These are phyloP conservation scores for Botrytis cinerea DNA, from an alignment of 2,329 filamentous ascomycete species.

Conservation along the genomic window DNA sequence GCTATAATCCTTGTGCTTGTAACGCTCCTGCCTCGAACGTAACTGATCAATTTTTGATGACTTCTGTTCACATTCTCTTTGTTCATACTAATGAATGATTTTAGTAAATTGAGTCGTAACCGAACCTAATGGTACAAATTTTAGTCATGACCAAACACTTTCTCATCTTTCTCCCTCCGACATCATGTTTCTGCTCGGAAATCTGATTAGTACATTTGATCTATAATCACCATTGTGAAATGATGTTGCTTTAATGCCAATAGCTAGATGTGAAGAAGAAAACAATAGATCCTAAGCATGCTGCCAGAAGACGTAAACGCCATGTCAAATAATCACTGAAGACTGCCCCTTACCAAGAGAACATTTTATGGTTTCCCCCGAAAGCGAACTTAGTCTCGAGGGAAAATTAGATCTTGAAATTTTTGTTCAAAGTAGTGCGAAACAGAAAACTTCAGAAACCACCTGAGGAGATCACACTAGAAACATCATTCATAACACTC, in stretches of 20 bases:
- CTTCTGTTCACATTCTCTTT: too few relatives aligned
- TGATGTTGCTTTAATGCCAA: too few relatives aligned
- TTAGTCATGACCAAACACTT: background rate
- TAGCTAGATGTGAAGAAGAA: too few relatives aligned
- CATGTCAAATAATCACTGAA: rapidly evolving
- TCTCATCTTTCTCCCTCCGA: background rate
- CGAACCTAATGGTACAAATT: background rate
- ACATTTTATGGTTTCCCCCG: rapidly evolving
- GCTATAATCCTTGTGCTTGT: background rate
- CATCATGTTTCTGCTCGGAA: background rate
- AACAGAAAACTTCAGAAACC: background rate
- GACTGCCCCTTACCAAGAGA: background rate
- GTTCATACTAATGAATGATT: too few relatives aligned
- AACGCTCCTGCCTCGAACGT: background rate
- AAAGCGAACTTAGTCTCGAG: background rate
- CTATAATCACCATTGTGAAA: background rate
- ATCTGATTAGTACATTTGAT: background rate
- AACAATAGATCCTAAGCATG: background rate
- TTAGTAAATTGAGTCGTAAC: background rate
- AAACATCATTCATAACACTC: background rate
- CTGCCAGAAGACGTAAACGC: background rate
- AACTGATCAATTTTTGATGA: background rate
- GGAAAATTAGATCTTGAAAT: background rate
- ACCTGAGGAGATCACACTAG: background rate
- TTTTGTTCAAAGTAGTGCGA: background rate